Percentiles rank a stretch among this genome's conserved stretches.
These are phyloP conservation scores for Nidula microcarpa DNA, from an alignment of 768 basidiomycete species.

Conservation along the genomic window DNA sequence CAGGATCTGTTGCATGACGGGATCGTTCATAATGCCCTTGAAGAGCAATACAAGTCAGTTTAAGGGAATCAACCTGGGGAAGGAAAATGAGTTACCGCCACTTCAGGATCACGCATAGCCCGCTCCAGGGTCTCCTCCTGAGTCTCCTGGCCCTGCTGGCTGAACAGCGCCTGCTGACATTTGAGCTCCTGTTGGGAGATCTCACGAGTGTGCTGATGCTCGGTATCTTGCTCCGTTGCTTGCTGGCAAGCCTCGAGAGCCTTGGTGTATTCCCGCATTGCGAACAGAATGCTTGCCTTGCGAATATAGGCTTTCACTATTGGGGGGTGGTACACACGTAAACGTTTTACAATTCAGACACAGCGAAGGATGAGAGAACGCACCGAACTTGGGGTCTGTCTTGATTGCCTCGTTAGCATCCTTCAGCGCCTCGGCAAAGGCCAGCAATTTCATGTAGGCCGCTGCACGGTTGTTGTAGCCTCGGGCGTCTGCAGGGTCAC, in stretches of 20 bases:
- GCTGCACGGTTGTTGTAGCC: conserved; percentile 99
- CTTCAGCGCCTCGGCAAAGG: conserved; percentile 93
- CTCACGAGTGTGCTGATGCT: conserved; percentile 79
- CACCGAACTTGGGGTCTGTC: conserved; percentile 82
- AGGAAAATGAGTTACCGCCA: conserved; percentile 58
- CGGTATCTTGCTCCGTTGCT: conserved; percentile 76
- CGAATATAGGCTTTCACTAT: conserved; percentile 94
- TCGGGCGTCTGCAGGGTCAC: conserved; percentile 83
- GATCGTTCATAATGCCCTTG: conserved; percentile 83
- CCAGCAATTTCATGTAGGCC: conserved; percentile 92
- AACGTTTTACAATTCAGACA: not conserved
- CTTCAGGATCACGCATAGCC: conserved; percentile 97
- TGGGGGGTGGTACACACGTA: not conserved
- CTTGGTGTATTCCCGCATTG: conserved; percentile 90
- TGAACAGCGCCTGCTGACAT: conserved; percentile 73
- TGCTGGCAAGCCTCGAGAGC: conserved; percentile 81
- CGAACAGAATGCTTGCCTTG: conserved; percentile 79
- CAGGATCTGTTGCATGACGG: conserved; percentile 91
- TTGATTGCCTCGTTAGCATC: conserved; percentile 93
- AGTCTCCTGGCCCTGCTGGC: conserved; percentile 77
- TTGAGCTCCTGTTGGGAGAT: conserved; percentile 80
- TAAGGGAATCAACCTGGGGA: not conserved
- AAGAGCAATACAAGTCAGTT: not conserved
- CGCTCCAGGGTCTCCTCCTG: conserved; percentile 91
- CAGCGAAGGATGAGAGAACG: conserved; percentile 12